Evolutionary conservation across 805 yeast species (phyloP), one percentile per base, ranked within the genome.

Genomic region (Candida qinlingensis): DNA sequence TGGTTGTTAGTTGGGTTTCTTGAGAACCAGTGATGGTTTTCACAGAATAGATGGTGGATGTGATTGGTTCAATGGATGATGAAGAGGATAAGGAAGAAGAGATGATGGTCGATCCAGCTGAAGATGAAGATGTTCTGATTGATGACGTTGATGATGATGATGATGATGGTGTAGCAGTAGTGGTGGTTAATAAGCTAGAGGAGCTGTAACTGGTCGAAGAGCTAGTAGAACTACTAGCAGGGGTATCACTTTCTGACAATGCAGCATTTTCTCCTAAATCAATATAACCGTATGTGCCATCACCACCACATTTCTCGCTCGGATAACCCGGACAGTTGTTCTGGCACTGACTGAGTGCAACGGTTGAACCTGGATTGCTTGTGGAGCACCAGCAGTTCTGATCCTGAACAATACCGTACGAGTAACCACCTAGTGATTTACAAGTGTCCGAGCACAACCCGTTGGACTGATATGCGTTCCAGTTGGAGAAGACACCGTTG

Each of bases 301-400:
- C 50, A 4, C 66, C 68, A 8, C 80, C 80, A 54, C 80, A 75
- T 31, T 52, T 54, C 51, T 75, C 79, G 2, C 44, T n/a, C 0
- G 69, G 70, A 50, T 58, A 75, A 0, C 80, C 80, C 0, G 79
- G 77, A 55, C 80, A 75, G 13, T 51, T 42, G 10, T 59, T 67
- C 35, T 61, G 51, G 52, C 79, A 74, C 7, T 56, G 42, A 11
- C 56, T 41, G 9, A 68, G 37, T 30, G 57, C 52, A 0, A 67
- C 68, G 0, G 81, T 69, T 13, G 60, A 54, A 1, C 58, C 68
- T 0, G 88, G 87, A 25, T 73, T 62, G 7, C 57, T 52, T 56
- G 81, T 72, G 6, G 86, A 72, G 59, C 89, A 83, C 83, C 85
- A 83, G 61, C 89, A 83, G 41, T 66, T 37, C 37, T 65, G 52